These are phyloP conservation scores for Peniophora sp. DNA, from an alignment of 1,284 basidiomycete genomes.

Conservation along the genomic window DNA sequence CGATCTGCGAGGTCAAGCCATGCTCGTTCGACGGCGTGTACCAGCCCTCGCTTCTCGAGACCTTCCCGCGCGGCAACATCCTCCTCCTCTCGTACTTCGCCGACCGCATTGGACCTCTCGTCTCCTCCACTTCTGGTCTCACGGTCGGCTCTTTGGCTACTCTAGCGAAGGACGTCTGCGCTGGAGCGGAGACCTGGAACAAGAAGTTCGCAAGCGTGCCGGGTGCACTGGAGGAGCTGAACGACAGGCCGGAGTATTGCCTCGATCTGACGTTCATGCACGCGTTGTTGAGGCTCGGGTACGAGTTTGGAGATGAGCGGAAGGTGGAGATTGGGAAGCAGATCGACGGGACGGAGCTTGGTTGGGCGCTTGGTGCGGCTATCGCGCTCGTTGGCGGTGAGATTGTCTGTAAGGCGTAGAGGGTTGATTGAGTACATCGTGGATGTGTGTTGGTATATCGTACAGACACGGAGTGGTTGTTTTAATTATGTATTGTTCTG, in stretches of 20 bases:
- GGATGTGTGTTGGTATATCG: too few species aligned
- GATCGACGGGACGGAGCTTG: slow-evolving; percentile 87
- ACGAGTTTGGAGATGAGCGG: slow-evolving; percentile 69
- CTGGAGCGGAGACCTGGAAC: slow-evolving; percentile 57
- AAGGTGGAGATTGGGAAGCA: slow-evolving; percentile 82
- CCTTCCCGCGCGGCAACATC: slow-evolving; percentile 76
- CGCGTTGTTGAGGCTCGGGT: slow-evolving; percentile 74
- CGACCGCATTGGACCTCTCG: slow-evolving; percentile 84
- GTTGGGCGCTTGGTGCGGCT: slow-evolving; percentile 89
- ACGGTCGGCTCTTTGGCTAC: slow-evolving; percentile 56
- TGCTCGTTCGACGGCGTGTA: slow-evolving; percentile 98
- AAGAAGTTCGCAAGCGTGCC: slow-evolving; percentile 43
- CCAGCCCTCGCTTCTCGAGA: slow-evolving; percentile 89
- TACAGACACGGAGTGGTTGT: too few species aligned
- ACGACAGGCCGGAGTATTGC: slow-evolving; percentile 88
- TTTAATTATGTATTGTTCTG: too few species aligned
- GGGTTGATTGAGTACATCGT: neutral
- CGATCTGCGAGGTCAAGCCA: slow-evolving; percentile 83
- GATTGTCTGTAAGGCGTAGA: slow-evolving; percentile 39
- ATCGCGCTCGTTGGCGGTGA: slow-evolving; percentile 65
- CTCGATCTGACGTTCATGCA: slow-evolving; percentile 96
- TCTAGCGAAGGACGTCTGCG: slow-evolving; percentile 68
- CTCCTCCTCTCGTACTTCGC: slow-evolving; percentile 95
- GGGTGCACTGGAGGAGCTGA: slow-evolving; percentile 66
- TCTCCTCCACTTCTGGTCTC: slow-evolving; percentile 33